Percentiles rank a stretch among this genome's conserved stretches.
Evolutionary conservation across 129 eudicot species (phyloP).

Genomic region (Flaveria brownii): DNA sequence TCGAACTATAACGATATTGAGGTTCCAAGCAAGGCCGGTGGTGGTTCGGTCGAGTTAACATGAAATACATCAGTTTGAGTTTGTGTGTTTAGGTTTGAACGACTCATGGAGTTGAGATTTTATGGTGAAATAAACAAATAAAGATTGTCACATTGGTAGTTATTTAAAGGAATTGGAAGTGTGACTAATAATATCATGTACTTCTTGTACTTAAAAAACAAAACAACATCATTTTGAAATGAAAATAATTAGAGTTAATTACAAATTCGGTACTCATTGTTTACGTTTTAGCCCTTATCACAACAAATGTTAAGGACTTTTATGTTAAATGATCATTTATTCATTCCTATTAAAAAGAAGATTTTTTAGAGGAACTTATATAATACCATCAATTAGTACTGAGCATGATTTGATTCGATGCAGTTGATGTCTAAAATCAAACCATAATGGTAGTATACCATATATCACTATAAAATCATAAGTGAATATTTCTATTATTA

Average conservation of each 20-base stretch:
- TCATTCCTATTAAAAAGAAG: too few species aligned
- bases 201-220: not conserved
- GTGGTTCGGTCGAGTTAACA: constrained; percentile 13
- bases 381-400: too few species aligned
- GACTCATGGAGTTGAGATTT: constrained; percentile 2
- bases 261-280: not conserved
- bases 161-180: not conserved
- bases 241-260: not conserved
- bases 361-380: too few species aligned
- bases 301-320: too few species aligned
- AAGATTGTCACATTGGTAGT: not conserved
- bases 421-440: too few species aligned
- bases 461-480: too few species aligned
- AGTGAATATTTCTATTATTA: too few species aligned
- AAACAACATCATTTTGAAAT: constrained; percentile 1
- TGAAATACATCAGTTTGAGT: not conserved
- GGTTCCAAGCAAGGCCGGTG: constrained; percentile 16
- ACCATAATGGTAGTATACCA: too few species aligned
- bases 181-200: not conserved
- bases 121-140: not conserved
- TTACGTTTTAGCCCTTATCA: too few species aligned
- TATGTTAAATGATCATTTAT: too few species aligned
- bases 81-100: constrained; percentile 9
- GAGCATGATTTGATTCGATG: too few species aligned
- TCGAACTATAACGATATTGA: constrained; percentile 20